Conservation (phyloP, 768 basidiomycete genomes). For the Leccinum incarnatum region DNA sequence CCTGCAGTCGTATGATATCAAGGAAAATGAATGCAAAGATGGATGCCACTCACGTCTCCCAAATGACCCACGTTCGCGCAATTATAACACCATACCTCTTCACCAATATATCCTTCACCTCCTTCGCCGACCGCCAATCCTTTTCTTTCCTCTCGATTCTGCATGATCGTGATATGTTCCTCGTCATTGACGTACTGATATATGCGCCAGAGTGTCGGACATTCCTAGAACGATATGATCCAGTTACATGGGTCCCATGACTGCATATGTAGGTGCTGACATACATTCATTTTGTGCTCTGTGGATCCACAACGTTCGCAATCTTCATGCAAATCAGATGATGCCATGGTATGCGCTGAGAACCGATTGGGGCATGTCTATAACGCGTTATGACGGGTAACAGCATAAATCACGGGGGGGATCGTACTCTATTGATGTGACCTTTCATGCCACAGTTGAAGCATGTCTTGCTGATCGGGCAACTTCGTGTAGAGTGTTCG, state of each 20-base stretch:
- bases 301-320: slow-evolving; percentile 71
- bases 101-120: slow-evolving; percentile 74
- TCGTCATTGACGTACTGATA: slow-evolving; percentile 67
- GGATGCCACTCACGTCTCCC: slow-evolving; percentile 61
- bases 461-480: slow-evolving; percentile 79
- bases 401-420: background rate
- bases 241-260: background rate
- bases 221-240: slow-evolving; percentile 53
- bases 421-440: slow-evolving; percentile 61
- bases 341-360: slow-evolving; percentile 14
- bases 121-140: slow-evolving; percentile 57
- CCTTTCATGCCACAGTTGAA: slow-evolving; percentile 84
- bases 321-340: slow-evolving; percentile 37
- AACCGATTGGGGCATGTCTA: slow-evolving; percentile 73
- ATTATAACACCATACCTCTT: slow-evolving; percentile 79
- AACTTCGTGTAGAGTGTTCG: slow-evolving; percentile 74
- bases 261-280: slow-evolving; percentile 16
- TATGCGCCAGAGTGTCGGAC: slow-evolving; percentile 77
- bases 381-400: slow-evolving; percentile 1
- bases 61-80: slow-evolving; percentile 72
- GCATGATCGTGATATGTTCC: slow-evolving; percentile 45
- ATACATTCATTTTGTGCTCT: slow-evolving; percentile 63
- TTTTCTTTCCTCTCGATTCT: slow-evolving; percentile 48
- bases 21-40: background rate
- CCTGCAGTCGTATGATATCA: slow-evolving; percentile 38